Evolutionary conservation across 1,139 yeast genomes (phyloP).

Genomic region (Wickerhamiella pararugosa): DNA sequence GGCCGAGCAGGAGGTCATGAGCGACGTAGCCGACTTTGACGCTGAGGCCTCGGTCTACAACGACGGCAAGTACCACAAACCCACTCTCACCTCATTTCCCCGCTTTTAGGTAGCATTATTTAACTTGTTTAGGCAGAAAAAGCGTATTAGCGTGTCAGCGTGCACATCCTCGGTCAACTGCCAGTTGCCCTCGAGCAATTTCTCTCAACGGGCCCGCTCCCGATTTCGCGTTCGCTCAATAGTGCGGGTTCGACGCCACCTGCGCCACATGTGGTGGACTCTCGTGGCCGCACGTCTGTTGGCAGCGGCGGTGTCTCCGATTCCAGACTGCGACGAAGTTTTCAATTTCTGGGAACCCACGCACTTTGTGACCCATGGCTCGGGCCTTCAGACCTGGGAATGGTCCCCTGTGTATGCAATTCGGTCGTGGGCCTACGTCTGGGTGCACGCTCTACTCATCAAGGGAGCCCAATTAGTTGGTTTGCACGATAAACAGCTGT

Average conservation of each 20-base stretch:
- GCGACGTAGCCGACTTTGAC: conserved; percentile 44
- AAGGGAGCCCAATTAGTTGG: conserved; percentile 8
- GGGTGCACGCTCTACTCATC: conserved; percentile 23
- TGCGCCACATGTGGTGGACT: too few relatives aligned
- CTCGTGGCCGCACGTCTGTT: conserved; percentile 26
- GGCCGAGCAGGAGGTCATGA: conserved; percentile 53
- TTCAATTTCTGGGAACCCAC: conserved; percentile 90
- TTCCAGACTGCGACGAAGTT: conserved; percentile 77
- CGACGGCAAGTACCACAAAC: conserved; percentile 29
- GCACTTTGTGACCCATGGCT: conserved; percentile 58
- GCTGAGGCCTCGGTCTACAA: conserved; percentile 34
- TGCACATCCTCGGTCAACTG: too few relatives aligned
- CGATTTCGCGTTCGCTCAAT: too few relatives aligned
- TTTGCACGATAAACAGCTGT: conserved; percentile 13
- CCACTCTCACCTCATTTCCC: conserved; percentile 22
- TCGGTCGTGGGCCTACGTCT: conserved; percentile 61
- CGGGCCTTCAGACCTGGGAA: conserved; percentile 95
- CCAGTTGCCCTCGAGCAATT: too few relatives aligned
- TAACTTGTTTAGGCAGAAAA: background rate
- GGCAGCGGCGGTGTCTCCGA: conserved; percentile 43
- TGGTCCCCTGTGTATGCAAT: conserved; percentile 85
- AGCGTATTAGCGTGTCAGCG: background rate
- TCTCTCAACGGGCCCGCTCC: too few relatives aligned
- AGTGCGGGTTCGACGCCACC: too few relatives aligned
- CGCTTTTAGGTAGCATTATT: conserved; percentile 11